Evolutionary conservation across 805 yeast genomes (phyloP), one percentile per base, ranked within the genome.

Genomic region (Teunomyces atbi): DNA sequence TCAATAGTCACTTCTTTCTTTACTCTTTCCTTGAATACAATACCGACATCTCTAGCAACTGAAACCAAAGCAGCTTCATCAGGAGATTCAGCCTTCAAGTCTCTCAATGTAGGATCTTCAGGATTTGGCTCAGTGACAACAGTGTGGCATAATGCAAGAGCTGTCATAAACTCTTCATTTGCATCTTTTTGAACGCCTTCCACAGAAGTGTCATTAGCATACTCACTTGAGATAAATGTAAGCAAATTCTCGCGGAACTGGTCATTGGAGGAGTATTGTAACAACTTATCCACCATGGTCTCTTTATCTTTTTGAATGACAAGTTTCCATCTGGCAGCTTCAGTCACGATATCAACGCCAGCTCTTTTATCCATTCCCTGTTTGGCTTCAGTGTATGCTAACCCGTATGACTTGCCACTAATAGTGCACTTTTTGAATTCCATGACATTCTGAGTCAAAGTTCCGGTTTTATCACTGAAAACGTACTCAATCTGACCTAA

Each of bases 391-490:
- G 96, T 87, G 57, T 87, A 87, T 0, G 94, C 94, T 49, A 81
- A 67, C 21, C 95, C 95, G 58, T 87, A 87, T 12, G 83, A 72
- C 16, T 74, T 69, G 40, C 94, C 94, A 58, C 80, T 81, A 44
- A 87, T 82, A 3, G 94, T 81, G 63, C 89, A 82, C 60, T 86
- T 87, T 55, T 86, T 87, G 64, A 84, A 86, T 60, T 87, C 94
- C 96, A 87, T 87, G 21, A 86, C 80, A 59, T 86, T 86, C 61
- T 86, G 94, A 1, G 95, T 86, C 56, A 86, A 66, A 1, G 95
- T 86, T 50, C 95, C 95, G 0, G 95, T 86, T 61, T 86, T 86
- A 66, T 86, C 95, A 66, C 89, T 83, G 63, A 87, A 87, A 41
- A 87, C 81, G 60, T 87, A 87, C 61, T 87, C 96, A 53, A 87